Conservation (phyloP, 371 early-diverging fungal species). For the Scutellospora calospora region DNA sequence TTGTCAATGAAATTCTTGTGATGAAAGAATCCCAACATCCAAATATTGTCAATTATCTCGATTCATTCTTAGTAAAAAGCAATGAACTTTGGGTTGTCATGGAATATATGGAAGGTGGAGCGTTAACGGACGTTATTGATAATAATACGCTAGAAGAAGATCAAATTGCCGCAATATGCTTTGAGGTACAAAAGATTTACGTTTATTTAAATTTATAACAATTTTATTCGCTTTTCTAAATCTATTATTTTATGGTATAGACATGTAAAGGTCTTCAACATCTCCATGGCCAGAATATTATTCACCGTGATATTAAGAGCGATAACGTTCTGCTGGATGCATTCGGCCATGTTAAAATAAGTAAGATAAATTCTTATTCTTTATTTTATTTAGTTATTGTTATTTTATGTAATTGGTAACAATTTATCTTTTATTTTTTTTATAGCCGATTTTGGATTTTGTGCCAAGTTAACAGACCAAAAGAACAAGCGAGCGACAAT, state of each 20-base stretch:
- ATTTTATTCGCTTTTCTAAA: conserved; percentile 74
- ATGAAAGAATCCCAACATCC: conserved; percentile 95
- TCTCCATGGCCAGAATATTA: conserved; percentile 88
- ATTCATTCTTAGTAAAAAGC: conserved; percentile 83
- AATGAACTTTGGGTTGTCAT: conserved; percentile 97
- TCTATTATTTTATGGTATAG: conserved; percentile 86
- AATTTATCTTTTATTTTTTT: conserved; percentile 93
- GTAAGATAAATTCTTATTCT: conserved; percentile 85
- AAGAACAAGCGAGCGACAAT: conserved; percentile 74
- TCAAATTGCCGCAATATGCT: conserved; percentile 92
- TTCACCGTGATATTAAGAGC: conserved; percentile 95
- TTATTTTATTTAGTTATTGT: conserved; percentile 27
- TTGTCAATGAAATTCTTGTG: conserved; percentile 95
- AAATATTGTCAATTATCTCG: conserved; percentile 95
- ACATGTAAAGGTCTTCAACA: conserved; percentile 95
- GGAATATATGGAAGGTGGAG: conserved; percentile 99
- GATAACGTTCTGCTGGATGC: conserved; percentile 80
- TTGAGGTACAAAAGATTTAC: conserved; percentile 67
- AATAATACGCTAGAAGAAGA: conserved; percentile 89
- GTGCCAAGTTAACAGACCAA: conserved; percentile 67
- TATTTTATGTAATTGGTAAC: conserved; percentile 52
- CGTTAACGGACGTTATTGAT: conserved; percentile 96
- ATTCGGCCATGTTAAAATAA: conserved; percentile 76
- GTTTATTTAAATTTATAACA: neutral
- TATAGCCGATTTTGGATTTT: conserved; percentile 78